Evolutionary conservation across 1,139 yeast species (phyloP).

Genomic region (Yamadazyma triangularis): DNA sequence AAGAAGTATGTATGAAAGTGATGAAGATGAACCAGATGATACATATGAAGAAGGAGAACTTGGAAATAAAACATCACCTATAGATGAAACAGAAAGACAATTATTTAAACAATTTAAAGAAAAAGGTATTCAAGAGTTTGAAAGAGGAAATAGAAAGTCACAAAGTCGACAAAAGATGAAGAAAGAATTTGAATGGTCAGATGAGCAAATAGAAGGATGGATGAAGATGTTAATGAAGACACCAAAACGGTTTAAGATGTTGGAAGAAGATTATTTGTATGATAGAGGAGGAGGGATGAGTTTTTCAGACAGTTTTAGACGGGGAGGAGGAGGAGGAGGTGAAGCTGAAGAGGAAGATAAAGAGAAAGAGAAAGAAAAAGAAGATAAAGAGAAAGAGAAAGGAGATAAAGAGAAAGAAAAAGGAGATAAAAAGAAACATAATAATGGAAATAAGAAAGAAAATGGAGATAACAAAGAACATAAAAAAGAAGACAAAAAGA

Average conservation of each 20-base stretch:
- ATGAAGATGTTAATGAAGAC: constrained; percentile 65
- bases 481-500: constrained; percentile 51
- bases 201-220: constrained; percentile 95
- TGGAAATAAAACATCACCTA: constrained; percentile 10
- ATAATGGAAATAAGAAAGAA: constrained; percentile 1
- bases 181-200: constrained; percentile 61
- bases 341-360: neutral
- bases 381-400: constrained; percentile 6
- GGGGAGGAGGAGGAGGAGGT: constrained; percentile 2
- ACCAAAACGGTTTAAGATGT: constrained; percentile 53
- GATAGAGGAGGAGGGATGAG: constrained; percentile 30
- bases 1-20: constrained; percentile 61
- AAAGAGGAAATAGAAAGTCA: constrained; percentile 47
- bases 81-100: constrained; percentile 27
- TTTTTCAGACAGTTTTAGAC: constrained; percentile 1
- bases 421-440: constrained; percentile 1
- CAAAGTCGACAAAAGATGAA: constrained; percentile 50
- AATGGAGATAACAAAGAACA: constrained; percentile 38
- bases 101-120: constrained; percentile 56
- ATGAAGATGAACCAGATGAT: constrained; percentile 81
- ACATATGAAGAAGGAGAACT: constrained; percentile 73
- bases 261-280: constrained; percentile 61
- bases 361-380: neutral
- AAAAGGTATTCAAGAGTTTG: constrained; percentile 47
- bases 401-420: constrained; percentile 3